Percentiles rank a stretch among this genome's conserved stretches.
phyloP scores from a whole-genome alignment of 495 filamentous ascomycete species.

The Trichocladium uniseriatum region DNA sequence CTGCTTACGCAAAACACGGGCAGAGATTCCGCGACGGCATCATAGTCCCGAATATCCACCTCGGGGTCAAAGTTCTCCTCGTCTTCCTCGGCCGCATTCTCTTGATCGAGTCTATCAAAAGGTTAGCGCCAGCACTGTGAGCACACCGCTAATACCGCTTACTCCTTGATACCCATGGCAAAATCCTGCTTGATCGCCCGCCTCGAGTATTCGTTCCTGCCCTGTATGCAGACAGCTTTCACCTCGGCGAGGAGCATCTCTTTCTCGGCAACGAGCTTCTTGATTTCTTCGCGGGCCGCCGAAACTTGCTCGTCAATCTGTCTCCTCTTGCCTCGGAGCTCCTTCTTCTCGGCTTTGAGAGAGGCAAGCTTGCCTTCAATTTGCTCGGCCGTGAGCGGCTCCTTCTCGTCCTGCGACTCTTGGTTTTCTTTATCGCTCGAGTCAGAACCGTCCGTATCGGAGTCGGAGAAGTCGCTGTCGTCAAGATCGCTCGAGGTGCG shows the following conservation, averaged over 20 bases:
- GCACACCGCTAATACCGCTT: not conserved
- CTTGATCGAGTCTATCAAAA: conserved; percentile 24
- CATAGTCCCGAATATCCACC: conserved; percentile 48
- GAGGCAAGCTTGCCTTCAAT: conserved; percentile 17
- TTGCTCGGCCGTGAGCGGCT: conserved; percentile 15
- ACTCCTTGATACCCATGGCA: conserved; percentile 47
- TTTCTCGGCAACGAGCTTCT: conserved; percentile 19
- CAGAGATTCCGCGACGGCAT: conserved; percentile 45
- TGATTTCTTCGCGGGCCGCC: conserved; percentile 5
- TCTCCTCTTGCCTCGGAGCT: conserved; percentile 9
- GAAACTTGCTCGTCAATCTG: conserved; percentile 8
- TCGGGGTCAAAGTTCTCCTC: conserved; percentile 34
- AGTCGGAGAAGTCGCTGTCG: conserved; percentile 12
- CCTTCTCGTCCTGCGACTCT: not conserved
- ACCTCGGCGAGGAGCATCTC: conserved; percentile 18
- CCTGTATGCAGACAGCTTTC: conserved; percentile 46
- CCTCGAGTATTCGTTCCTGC: conserved; percentile 49
- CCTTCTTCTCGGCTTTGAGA: conserved; percentile 24
- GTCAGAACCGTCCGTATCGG: conserved; percentile 11
- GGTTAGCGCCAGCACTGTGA: not conserved
- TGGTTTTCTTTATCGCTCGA: conserved; percentile 27
- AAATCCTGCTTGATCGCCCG: conserved; percentile 52
- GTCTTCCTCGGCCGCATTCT: conserved; percentile 24
- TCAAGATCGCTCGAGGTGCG: conserved; percentile 12
- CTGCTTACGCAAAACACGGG: conserved; percentile 58